phyloP scores from a whole-genome alignment of 2,329 filamentous ascomycete genomes.

The Curvularia lunata region DNA sequence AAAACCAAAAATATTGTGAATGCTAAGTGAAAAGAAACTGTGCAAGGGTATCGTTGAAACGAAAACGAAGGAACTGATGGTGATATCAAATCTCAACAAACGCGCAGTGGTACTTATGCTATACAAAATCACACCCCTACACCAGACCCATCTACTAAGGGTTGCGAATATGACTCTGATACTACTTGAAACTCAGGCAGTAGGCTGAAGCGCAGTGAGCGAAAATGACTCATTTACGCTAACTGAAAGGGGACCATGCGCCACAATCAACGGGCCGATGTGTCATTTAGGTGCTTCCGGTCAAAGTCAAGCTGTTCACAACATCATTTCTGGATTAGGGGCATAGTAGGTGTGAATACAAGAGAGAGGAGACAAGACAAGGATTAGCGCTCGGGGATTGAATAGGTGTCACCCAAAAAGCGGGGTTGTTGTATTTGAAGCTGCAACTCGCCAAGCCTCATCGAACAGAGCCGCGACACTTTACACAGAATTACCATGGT shows the following conservation, averaged over 20 bases:
- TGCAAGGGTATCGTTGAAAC: slow-evolving; percentile 18
- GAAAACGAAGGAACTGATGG: slow-evolving; percentile 1
- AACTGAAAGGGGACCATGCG: slow-evolving; percentile 21
- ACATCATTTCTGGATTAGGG: not conserved
- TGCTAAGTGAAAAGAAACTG: slow-evolving; percentile 1
- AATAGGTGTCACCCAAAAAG: not conserved
- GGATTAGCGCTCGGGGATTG: not conserved
- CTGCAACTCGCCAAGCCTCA: not conserved
- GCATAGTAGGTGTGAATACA: not conserved
- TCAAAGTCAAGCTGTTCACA: not conserved
- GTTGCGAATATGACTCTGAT: slow-evolving; percentile 27
- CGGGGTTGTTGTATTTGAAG: not conserved
- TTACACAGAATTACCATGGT: slow-evolving; percentile 8
- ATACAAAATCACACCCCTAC: not conserved
- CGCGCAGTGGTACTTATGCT: slow-evolving; percentile 11
- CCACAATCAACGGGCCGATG: slow-evolving; percentile 12
- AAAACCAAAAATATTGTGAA: not conserved
- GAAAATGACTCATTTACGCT: slow-evolving; percentile 39
- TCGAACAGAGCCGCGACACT: not conserved
- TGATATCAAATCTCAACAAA: slow-evolving; percentile 11
- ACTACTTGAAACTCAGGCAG: slow-evolving; percentile 5
- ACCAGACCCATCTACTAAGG: slow-evolving; percentile 8
- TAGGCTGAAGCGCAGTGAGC: slow-evolving; percentile 19
- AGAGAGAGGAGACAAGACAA: not conserved
- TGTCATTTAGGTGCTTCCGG: not conserved